These are phyloP conservation scores for Haplosporangium sp. DNA, from an alignment of 371 early-diverging fungal genomes.

Conservation along the genomic window DNA sequence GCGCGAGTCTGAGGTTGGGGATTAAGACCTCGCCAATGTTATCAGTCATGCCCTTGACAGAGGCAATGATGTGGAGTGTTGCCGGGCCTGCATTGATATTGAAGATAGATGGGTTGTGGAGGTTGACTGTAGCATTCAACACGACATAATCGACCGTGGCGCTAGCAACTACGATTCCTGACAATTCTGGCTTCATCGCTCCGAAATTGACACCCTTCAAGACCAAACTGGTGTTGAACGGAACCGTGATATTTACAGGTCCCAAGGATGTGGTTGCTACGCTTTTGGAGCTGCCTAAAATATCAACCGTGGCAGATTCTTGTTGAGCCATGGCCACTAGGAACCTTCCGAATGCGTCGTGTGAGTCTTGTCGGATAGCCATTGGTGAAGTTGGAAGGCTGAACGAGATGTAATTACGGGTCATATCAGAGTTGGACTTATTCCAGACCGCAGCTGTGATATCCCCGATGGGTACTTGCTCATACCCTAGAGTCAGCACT, in stretches of 20 bases:
- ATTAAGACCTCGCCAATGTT: slow-evolving; percentile 37
- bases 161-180: slow-evolving; percentile 15
- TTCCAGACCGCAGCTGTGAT: slow-evolving; percentile 39
- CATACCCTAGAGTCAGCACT: slow-evolving; percentile 22
- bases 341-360: slow-evolving; percentile 21
- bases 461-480: slow-evolving; percentile 20
- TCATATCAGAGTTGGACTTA: slow-evolving; percentile 25
- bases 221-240: slow-evolving; percentile 32
- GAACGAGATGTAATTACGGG: slow-evolving; percentile 33
- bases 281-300: slow-evolving; percentile 29
- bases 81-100: slow-evolving; percentile 32
- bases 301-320: slow-evolving; percentile 10
- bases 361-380: slow-evolving; percentile 21
- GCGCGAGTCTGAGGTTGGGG: slow-evolving; percentile 20
- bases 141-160: slow-evolving; percentile 28
- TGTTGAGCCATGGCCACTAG: slow-evolving; percentile 26
- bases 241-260: slow-evolving; percentile 33
- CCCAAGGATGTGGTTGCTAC: slow-evolving; percentile 27
- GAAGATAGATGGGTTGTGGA: slow-evolving; percentile 44
- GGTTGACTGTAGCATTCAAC: slow-evolving; percentile 32
- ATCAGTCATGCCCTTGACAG: slow-evolving; percentile 6
- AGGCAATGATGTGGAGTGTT: slow-evolving; percentile 15
- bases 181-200: slow-evolving; percentile 16
- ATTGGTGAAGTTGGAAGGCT: slow-evolving; percentile 23
- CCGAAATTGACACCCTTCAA: slow-evolving; percentile 32